These are phyloP conservation scores for Mimosa pudica DNA, from an alignment of 306 rosid genomes.

Conservation along the genomic window DNA sequence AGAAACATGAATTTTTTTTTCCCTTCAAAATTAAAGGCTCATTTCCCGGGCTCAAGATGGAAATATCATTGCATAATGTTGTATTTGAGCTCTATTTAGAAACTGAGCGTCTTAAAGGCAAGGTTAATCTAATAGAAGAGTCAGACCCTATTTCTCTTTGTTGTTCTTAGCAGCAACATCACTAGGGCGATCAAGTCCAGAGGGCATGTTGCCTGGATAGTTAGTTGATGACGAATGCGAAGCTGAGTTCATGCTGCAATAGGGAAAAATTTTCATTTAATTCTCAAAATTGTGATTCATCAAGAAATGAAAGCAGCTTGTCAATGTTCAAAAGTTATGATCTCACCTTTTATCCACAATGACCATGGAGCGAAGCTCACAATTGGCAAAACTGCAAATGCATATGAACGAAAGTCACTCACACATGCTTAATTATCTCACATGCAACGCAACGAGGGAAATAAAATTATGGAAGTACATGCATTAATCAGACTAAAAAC, in stretches of 20 bases:
- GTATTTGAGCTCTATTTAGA: not conserved
- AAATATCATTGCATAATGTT: not conserved
- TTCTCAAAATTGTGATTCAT: constrained; percentile 6
- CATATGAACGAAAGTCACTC: constrained; percentile 25
- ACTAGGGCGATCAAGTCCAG: constrained; percentile 45
- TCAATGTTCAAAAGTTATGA: constrained; percentile 12
- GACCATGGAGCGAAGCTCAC: constrained; percentile 77
- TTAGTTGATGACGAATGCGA: constrained; percentile 48
- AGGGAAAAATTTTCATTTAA: not conserved
- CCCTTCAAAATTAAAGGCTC: not conserved
- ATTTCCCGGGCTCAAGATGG: not conserved
- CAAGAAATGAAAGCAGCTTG: not conserved
- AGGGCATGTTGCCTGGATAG: constrained; percentile 56
- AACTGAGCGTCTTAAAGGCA: not conserved
- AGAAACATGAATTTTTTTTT: not conserved
- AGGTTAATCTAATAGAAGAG: not conserved
- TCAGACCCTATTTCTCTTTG: constrained; percentile 29
- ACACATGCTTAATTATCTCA: not conserved
- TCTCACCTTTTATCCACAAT: constrained; percentile 62
- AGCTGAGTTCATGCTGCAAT: constrained; percentile 49
- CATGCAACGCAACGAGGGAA: not conserved
- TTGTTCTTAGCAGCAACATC: constrained; percentile 38
- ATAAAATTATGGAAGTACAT: not conserved
- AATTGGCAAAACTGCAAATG: constrained; percentile 68
- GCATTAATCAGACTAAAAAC: not conserved